Evolutionary conservation across 345 rosid genomes (phyloP), one percentile per base, ranked within the genome.

Genomic region (Rhizophora apiculata): DNA sequence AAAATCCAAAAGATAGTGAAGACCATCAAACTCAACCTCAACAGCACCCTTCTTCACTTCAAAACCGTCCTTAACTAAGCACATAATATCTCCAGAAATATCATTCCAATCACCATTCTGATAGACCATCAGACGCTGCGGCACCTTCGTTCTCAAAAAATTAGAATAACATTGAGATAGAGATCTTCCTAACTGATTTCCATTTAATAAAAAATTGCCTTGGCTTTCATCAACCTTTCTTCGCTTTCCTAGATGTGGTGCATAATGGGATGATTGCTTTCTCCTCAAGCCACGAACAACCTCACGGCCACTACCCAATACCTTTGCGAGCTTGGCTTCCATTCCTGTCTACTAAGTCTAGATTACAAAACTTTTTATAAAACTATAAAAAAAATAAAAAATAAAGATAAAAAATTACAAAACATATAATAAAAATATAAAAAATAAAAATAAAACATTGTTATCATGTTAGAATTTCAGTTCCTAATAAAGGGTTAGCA

Each of bases 61-160:
- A 5, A 96, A 74, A 64, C 92, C 95, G 65, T 84, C 83, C 69
- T 53, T 80, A 63, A 88, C 67, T 20, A 82, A 68, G 36, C 75
- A 69, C 13, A 85, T 11, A 20, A 84, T 26, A 73, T 69, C 70
- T n/a, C 80, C 73, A 55, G 98, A 83, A 65, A 89, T 85, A 74
- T 96, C 89, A 46, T 26, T 80, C 99, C 99, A 96, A 51, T 79
- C 87, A 70, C 93, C 97, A 48, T 89, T 76, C 75, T 86, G 87
- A 74, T 85, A 84, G 58, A 78, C 82, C 98, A 96, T 83, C 32
- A 96, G 69, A 55, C 97, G 91, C 68, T 80, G 79, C 0, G 93
- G 90, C 36, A 84, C 64, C 48, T 92, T 88, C 6, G 87, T 86
- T 79, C 77, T 92, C 80, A 43, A 81, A 75, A 85, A 92, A 70